phyloP scores from a whole-genome alignment of 2,329 filamentous ascomycete genomes.

The Curvularia sp. region DNA sequence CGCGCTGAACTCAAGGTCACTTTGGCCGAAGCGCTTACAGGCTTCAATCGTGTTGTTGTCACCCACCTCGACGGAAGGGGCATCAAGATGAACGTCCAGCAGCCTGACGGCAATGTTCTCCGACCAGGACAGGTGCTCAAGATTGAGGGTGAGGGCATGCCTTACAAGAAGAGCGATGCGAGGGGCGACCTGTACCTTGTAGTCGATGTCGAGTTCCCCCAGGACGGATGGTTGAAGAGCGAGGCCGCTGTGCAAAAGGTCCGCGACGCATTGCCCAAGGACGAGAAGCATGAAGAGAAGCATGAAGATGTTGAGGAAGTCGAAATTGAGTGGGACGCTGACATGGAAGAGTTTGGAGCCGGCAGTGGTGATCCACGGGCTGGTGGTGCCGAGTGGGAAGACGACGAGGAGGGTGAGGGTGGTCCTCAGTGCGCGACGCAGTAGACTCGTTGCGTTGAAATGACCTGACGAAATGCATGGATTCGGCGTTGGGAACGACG shows the following conservation, averaged over 20 bases:
- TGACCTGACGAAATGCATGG: conserved; percentile 34
- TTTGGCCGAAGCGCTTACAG: conserved; percentile 81
- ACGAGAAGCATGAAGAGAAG: conserved; percentile 65
- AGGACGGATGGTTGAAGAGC: conserved; percentile 78
- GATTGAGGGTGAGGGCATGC: conserved; percentile 92
- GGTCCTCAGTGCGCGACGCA: conserved; percentile 77
- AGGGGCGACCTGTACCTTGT: conserved; percentile 88
- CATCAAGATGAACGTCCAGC: conserved; percentile 78
- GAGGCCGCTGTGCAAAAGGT: conserved; percentile 75
- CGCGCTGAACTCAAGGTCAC: conserved; percentile 82
- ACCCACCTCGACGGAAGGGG: conserved; percentile 94
- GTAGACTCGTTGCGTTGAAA: conserved; percentile 51
- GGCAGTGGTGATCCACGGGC: conserved; percentile 72
- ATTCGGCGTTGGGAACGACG: conserved; percentile 30
- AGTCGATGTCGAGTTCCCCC: conserved; percentile 87
- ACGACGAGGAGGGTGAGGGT: conserved; percentile 66
- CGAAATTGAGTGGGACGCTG: conserved; percentile 80
- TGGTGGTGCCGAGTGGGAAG: conserved; percentile 73
- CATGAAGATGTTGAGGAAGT: conserved; percentile 82
- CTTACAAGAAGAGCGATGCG: conserved; percentile 80
- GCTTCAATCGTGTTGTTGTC: conserved; percentile 88
- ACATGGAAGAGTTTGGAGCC: conserved; percentile 83
- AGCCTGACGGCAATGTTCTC: conserved; percentile 75
- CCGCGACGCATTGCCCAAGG: conserved; percentile 73
- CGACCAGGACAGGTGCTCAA: conserved; percentile 86